Evolutionary conservation across 2,329 filamentous ascomycete species (phyloP).

Genomic region (Aspergillus sojae): DNA sequence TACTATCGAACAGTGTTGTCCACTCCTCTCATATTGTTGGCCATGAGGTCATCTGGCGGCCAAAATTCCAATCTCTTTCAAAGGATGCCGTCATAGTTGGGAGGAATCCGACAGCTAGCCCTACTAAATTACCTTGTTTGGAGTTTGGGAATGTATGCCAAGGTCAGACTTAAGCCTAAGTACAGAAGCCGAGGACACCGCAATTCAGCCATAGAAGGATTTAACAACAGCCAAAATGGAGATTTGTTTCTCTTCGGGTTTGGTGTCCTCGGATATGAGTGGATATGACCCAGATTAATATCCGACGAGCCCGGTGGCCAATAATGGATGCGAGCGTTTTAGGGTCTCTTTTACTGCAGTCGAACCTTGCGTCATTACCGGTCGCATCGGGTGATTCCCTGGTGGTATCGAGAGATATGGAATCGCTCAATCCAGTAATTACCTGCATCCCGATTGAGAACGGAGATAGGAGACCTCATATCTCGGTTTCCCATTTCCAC

Average conservation of each 20-base stretch:
- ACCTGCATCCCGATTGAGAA: not conserved
- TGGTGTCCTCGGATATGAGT: slow-evolving; percentile 4
- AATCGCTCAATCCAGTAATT: slow-evolving; percentile 1
- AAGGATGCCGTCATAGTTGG: slow-evolving; percentile 1
- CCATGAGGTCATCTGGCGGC: slow-evolving; percentile 10
- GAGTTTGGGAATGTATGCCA: slow-evolving; percentile 3
- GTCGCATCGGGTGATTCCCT: not conserved
- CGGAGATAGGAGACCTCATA: slow-evolving; percentile 5
- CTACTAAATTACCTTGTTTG: not conserved
- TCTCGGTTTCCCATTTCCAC: not conserved
- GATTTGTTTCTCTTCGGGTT: not conserved
- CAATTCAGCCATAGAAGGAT: not conserved
- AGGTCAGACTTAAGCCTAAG: not conserved
- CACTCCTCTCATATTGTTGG: not conserved
- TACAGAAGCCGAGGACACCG: slow-evolving; percentile 1
- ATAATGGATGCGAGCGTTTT: slow-evolving; percentile 5
- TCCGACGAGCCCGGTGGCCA: slow-evolving; percentile 11
- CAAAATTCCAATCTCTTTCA: not conserved
- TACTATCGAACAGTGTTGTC: not conserved
- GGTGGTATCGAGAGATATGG: not conserved
- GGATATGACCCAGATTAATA: slow-evolving; percentile 15
- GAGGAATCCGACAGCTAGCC: not conserved
- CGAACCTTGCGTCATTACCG: slow-evolving; percentile 14
- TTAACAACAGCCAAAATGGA: not conserved
- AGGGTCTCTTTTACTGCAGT: not conserved